Evolutionary conservation across 805 yeast species (phyloP).

Genomic region (Teunomyces barrocoloradensis): DNA sequence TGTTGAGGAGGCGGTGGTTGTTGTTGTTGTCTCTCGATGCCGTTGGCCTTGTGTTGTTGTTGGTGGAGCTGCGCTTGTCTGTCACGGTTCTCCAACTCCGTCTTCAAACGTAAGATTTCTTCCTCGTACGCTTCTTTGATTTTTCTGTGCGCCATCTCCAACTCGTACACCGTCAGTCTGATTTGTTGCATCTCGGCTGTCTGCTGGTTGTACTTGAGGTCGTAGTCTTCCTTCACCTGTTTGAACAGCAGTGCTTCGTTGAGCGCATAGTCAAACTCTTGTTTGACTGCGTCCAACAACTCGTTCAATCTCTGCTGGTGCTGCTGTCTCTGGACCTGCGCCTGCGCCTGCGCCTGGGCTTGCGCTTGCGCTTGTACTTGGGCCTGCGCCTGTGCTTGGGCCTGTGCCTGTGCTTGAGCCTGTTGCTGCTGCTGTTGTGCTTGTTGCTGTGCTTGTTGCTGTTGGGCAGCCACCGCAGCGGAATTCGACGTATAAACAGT

Average conservation of each 20-base stretch:
- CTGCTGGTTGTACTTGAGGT: conserved; percentile 85
- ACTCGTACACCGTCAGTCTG: conserved; percentile 88
- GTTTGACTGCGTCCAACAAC: conserved; percentile 85
- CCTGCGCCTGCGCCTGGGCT: conserved; percentile 23
- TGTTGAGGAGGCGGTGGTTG: conserved; percentile 23
- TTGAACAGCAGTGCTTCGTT: conserved; percentile 83
- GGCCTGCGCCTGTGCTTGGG: conserved; percentile 13
- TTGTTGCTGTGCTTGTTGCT: conserved; percentile 26
- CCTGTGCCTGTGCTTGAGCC: conserved; percentile 4
- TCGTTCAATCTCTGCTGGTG: conserved; percentile 61
- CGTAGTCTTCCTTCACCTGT: conserved; percentile 90
- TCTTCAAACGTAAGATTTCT: conserved; percentile 81
- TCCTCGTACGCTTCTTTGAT: conserved; percentile 96
- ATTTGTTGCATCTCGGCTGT: conserved; percentile 91
- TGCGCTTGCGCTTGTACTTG: conserved; percentile 22
- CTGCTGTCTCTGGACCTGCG: conserved; percentile 36
- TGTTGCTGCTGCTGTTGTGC: conserved; percentile 22
- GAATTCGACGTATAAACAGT: conserved; percentile 36
- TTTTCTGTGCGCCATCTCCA: conserved; percentile 90
- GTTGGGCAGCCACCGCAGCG: conserved; percentile 26
- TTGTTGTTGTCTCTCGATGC: conserved; percentile 21
- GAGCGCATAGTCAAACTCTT: conserved; percentile 82
- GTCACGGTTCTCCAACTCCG: conserved; percentile 80
- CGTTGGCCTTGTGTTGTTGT: conserved; percentile 27
- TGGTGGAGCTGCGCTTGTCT: conserved; percentile 46